These are phyloP conservation scores for Candida pseudofarinosa DNA, from an alignment of 805 yeast genomes.

Conservation along the genomic window DNA sequence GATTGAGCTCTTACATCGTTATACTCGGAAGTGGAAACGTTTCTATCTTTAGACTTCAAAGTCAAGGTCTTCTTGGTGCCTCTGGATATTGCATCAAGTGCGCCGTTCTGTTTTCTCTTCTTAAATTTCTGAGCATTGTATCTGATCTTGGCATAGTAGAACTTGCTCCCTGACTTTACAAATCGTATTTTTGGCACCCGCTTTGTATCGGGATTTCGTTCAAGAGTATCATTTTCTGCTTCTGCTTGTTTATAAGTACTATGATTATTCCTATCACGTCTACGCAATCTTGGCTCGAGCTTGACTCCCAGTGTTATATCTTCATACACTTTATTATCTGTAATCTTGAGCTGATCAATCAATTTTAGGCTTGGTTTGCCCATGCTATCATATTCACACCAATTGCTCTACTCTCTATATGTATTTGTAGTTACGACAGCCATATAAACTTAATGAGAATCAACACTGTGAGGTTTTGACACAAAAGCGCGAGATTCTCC, in stretches of 20 bases:
- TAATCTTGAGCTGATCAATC: slow-evolving; percentile 24
- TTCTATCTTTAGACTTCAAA: not conserved
- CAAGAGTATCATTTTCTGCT: not conserved
- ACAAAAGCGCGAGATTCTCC: not conserved
- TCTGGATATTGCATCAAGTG: not conserved
- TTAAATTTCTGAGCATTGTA: slow-evolving; percentile 2
- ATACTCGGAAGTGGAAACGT: not conserved
- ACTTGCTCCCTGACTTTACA: not conserved
- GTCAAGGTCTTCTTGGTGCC: too few species aligned
- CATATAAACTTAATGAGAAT: not conserved
- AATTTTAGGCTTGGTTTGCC: slow-evolving; percentile 17
- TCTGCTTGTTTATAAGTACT: not conserved
- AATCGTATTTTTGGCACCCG: not conserved
- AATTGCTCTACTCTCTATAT: slow-evolving; percentile 1
- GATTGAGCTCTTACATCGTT: not conserved
- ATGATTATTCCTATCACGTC: slow-evolving; percentile 8
- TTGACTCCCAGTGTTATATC: slow-evolving; percentile 14
- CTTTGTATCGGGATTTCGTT: not conserved
- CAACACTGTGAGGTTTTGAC: not conserved
- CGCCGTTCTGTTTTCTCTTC: not conserved
- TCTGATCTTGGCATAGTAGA: slow-evolving; percentile 4
- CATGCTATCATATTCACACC: slow-evolving; percentile 12
- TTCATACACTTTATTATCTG: slow-evolving; percentile 26
- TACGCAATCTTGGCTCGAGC: slow-evolving; percentile 18
- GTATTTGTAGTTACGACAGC: not conserved